These are phyloP conservation scores for Dalbergia oliveri DNA, from an alignment of 306 rosid species.

Conservation along the genomic window DNA sequence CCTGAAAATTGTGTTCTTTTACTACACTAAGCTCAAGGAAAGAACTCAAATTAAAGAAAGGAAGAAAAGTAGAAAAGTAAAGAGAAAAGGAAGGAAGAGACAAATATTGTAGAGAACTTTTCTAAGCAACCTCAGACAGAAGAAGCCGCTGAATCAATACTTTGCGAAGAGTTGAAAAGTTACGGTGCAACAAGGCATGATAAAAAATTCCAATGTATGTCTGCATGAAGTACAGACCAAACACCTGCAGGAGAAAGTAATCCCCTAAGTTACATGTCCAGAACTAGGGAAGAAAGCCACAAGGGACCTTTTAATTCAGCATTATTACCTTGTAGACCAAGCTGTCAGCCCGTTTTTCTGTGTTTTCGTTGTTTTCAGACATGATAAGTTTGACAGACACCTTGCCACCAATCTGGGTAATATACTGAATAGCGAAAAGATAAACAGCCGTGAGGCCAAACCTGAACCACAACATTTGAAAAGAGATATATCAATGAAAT, in stretches of 20 bases:
- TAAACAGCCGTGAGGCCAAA: constrained; percentile 86
- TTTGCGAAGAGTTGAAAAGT: constrained; percentile 86
- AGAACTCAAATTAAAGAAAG: constrained; percentile 24
- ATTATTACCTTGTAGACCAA: constrained; percentile 89
- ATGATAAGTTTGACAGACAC: constrained; percentile 84
- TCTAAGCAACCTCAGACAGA: constrained; percentile 78
- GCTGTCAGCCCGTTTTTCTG: constrained; percentile 92
- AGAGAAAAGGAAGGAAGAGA: constrained; percentile 15
- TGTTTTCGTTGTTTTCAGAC: constrained; percentile 81
- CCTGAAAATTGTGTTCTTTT: constrained; percentile 59
- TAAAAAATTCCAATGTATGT: constrained; percentile 96
- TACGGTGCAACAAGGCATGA: constrained; percentile 93
- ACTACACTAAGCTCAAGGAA: constrained; percentile 35
- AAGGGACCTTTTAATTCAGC: constrained; percentile 7
- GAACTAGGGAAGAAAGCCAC: background rate
- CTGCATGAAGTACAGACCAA: constrained; percentile 98
- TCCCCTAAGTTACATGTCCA: constrained; percentile 42
- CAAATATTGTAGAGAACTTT: background rate
- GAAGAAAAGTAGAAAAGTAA: constrained; percentile 24
- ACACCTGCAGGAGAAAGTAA: constrained; percentile 70
- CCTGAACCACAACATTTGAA: constrained; percentile 57
- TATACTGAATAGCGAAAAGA: constrained; percentile 81
- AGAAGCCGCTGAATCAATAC: constrained; percentile 93
- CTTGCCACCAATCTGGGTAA: constrained; percentile 81
- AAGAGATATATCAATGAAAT: constrained; percentile 38